These are phyloP conservation scores for Leccinum variicolor DNA, from an alignment of 768 basidiomycete species.

Conservation along the genomic window DNA sequence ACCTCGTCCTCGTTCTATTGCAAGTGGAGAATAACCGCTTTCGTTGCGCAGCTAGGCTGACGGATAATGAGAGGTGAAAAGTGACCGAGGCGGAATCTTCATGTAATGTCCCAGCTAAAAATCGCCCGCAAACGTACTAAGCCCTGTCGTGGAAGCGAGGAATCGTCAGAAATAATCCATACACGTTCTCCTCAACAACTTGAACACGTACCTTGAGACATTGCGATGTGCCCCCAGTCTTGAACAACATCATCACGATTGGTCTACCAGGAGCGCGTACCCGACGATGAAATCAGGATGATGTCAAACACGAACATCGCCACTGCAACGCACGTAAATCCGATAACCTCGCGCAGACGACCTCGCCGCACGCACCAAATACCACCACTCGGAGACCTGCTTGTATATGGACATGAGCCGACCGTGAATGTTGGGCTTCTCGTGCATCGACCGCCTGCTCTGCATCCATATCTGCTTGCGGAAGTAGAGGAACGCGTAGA, in stretches of 20 bases:
- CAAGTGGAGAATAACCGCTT: no score
- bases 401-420: slow-evolving; percentile 55
- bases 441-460: no score
- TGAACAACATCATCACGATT: slow-evolving; percentile 80
- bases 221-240: slow-evolving; percentile 69
- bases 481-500: slow-evolving; percentile 72
- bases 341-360: not conserved
- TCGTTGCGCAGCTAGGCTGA: no score
- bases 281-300: slow-evolving; percentile 61
- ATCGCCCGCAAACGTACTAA: slow-evolving; percentile 65
- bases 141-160: slow-evolving; percentile 31
- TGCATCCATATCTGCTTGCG: slow-evolving; percentile 76
- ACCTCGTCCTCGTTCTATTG: no score
- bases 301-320: slow-evolving; percentile 54
- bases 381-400: slow-evolving; percentile 64
- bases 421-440: slow-evolving; percentile 75
- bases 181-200: not conserved
- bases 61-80: no score
- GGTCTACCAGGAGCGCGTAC: slow-evolving; percentile 56
- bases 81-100: slow-evolving; percentile 59
- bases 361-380: slow-evolving; percentile 19
- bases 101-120: slow-evolving; percentile 79
- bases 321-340: slow-evolving; percentile 18
- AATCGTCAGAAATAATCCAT: not conserved
- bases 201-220: slow-evolving; percentile 40